Conservation (phyloP, 1,284 basidiomycete genomes). For the Leccinum solheimii region DNA sequence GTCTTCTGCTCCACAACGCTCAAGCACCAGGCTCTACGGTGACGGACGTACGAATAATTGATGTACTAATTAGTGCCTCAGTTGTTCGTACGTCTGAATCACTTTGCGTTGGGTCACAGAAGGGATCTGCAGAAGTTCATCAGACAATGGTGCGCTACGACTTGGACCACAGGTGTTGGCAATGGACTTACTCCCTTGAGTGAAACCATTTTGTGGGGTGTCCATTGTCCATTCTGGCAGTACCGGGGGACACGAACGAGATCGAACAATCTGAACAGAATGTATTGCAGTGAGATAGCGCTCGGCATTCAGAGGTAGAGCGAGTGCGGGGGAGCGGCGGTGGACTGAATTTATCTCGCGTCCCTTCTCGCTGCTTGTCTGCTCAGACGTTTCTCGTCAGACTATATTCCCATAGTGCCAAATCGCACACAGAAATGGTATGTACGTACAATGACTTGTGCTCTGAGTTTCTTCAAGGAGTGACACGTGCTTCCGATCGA, state of each 20-base stretch:
- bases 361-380: background rate
- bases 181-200: background rate
- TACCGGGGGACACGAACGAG: background rate
- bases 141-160: background rate
- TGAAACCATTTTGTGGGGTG: background rate
- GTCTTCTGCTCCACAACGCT: background rate
- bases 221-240: background rate
- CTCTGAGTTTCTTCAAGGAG: constrained; percentile 6
- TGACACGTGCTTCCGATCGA: constrained; percentile 2
- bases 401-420: background rate
- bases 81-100: constrained; percentile 9
- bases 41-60: constrained; percentile 14
- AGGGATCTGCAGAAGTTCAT: background rate
- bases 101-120: background rate
- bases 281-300: background rate
- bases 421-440: background rate
- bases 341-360: background rate
- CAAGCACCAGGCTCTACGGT: background rate
- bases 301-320: background rate
- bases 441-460: constrained; percentile 10
- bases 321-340: background rate
- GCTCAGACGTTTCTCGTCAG: background rate
- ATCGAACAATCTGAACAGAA: background rate
- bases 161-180: background rate
- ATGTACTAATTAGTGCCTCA: background rate